phyloP scores from a whole-genome alignment of 2,329 filamentous ascomycete species.

The Penicillium sp. region DNA sequence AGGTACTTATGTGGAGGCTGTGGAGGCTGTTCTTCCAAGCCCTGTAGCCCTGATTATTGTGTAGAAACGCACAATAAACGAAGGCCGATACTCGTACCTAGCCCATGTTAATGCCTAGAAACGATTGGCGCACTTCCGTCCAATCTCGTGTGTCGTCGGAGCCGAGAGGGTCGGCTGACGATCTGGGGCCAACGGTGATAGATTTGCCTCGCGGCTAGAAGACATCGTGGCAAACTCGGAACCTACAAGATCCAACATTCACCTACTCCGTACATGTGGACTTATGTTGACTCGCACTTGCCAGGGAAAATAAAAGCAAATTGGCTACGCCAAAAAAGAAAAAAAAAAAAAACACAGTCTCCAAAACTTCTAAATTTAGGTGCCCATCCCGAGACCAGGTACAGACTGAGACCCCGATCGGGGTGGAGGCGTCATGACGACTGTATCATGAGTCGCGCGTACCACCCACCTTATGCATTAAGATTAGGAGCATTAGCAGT shows the following conservation, averaged over 20 bases:
- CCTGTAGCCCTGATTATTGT: not conserved
- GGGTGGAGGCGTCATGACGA: slow-evolving; percentile 8
- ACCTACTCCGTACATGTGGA: not conserved
- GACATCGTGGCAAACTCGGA: slow-evolving; percentile 5
- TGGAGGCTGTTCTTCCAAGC: not conserved
- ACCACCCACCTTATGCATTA: not conserved
- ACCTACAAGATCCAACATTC: not conserved
- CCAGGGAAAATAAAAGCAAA: not conserved
- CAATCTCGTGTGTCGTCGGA: not conserved
- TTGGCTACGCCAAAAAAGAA: not conserved
- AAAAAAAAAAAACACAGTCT: too few relatives aligned
- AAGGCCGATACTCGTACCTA: not conserved
- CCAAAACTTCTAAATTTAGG: not conserved
- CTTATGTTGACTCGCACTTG: not conserved
- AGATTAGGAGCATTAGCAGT: not conserved
- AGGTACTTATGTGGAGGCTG: not conserved
- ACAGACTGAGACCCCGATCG: slow-evolving; percentile 7
- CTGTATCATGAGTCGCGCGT: slow-evolving; percentile 11
- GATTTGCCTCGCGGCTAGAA: slow-evolving; percentile 1
- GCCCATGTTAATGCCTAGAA: not conserved
- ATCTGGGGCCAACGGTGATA: not conserved
- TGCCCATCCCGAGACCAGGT: not conserved
- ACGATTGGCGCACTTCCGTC: not conserved
- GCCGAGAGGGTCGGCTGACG: slow-evolving; percentile 5
- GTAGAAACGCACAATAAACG: not conserved